phyloP scores from a whole-genome alignment of 2,329 filamentous ascomycete genomes.

The Penicillium sp. region DNA sequence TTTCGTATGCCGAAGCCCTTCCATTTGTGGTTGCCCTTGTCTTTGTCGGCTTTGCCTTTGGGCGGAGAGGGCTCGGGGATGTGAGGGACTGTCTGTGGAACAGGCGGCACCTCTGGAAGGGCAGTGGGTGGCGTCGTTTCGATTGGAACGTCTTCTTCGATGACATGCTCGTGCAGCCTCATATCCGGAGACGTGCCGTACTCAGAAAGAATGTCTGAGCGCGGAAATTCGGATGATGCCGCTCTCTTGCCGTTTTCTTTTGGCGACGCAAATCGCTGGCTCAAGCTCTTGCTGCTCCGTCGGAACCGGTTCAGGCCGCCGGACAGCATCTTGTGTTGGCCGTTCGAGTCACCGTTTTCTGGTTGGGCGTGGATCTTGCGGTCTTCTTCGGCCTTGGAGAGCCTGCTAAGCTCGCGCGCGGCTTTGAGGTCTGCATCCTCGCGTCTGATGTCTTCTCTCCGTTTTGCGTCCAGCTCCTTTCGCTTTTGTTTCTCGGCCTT shows the following conservation, averaged over 20 bases:
- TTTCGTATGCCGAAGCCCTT: slow-evolving; percentile 43
- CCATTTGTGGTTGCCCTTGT: slow-evolving; percentile 25
- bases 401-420: slow-evolving; percentile 64
- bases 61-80: background rate
- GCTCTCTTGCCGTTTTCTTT: slow-evolving; percentile 35
- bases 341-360: slow-evolving; percentile 11
- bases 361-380: slow-evolving; percentile 19
- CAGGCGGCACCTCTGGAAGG: background rate
- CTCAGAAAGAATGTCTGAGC: slow-evolving; percentile 7
- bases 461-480: slow-evolving; percentile 54
- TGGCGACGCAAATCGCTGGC: slow-evolving; percentile 57
- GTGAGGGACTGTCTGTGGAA: background rate
- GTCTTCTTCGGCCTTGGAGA: slow-evolving; percentile 55
- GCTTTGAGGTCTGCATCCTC: slow-evolving; percentile 60
- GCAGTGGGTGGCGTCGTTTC: background rate
- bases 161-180: slow-evolving; percentile 14
- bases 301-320: slow-evolving; percentile 62
- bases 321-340: slow-evolving; percentile 28
- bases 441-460: slow-evolving; percentile 45
- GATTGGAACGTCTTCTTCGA: slow-evolving; percentile 12
- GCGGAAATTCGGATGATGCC: slow-evolving; percentile 22
- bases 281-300: slow-evolving; percentile 72
- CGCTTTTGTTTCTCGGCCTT: slow-evolving; percentile 55
- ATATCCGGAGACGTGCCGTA: slow-evolving; percentile 6
- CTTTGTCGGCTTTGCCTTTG: slow-evolving; percentile 6